These are phyloP conservation scores for Sclerotiophoma versabilis DNA, from an alignment of 2,329 filamentous ascomycete species.

Conservation along the genomic window DNA sequence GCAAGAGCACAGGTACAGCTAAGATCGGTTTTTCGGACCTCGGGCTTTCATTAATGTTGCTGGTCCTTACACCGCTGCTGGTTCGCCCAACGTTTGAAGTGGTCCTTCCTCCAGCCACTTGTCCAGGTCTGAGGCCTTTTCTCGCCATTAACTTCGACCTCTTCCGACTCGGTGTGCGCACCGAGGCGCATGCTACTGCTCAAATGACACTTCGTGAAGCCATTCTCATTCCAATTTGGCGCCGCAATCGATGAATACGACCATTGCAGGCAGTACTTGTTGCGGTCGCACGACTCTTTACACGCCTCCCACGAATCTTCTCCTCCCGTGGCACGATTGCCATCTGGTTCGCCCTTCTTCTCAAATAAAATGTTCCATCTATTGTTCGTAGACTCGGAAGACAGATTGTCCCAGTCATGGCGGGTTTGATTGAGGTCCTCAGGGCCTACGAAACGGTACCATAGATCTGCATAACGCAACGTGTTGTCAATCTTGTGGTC, in stretches of 20 bases:
- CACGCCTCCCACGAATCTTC: constrained; percentile 42
- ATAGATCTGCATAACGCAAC: constrained; percentile 38
- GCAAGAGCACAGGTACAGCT: too few species aligned
- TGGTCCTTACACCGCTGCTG: constrained; percentile 39
- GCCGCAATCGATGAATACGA: constrained; percentile 38
- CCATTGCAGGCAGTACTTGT: constrained; percentile 43
- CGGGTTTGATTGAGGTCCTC: constrained; percentile 34
- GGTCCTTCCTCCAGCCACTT: constrained; percentile 43
- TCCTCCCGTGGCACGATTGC: constrained; percentile 24
- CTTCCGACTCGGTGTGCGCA: constrained; percentile 19
- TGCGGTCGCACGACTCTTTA: constrained; percentile 34
- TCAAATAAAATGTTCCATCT: constrained; percentile 46
- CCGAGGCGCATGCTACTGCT: constrained; percentile 44
- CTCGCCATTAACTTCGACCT: constrained; percentile 22
- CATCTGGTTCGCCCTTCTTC: constrained; percentile 21
- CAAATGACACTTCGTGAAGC: constrained; percentile 42
- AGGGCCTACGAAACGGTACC: constrained; percentile 37
- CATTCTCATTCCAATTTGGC: constrained; percentile 43
- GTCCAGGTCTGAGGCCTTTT: constrained; percentile 27
- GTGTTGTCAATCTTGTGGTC: constrained; percentile 26
- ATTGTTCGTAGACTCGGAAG: constrained; percentile 36
- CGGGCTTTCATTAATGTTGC: constrained; percentile 16
- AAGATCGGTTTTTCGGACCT: not conserved
- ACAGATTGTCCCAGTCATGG: constrained; percentile 46
- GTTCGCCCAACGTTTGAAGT: constrained; percentile 36